Evolutionary conservation across 2,329 filamentous ascomycete genomes (phyloP).

Genomic region (Colletotrichum lentis): DNA sequence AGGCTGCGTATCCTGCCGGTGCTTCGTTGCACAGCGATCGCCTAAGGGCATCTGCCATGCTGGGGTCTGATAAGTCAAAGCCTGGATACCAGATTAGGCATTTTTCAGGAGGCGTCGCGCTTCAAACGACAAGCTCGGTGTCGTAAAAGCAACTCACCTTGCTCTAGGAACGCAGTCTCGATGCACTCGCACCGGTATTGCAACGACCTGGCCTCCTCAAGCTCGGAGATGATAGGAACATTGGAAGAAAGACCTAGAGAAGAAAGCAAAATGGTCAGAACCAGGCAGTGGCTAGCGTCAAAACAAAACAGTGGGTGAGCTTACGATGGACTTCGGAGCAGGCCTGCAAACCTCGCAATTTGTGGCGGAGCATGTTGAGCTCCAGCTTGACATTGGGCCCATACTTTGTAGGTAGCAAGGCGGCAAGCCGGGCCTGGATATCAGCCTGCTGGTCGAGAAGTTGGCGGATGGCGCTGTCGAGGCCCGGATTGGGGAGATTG

Average conservation of each 20-base stretch:
- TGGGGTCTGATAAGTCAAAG: conserved; percentile 53
- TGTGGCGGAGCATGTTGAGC: conserved; percentile 64
- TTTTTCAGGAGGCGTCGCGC: neutral
- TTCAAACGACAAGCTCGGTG: neutral
- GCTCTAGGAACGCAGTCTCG: conserved; percentile 59
- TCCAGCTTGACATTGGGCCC: conserved; percentile 58
- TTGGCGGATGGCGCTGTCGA: conserved; percentile 55
- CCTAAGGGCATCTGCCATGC: conserved; percentile 51
- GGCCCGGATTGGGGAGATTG: conserved; percentile 46
- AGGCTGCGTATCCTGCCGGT: conserved; percentile 58
- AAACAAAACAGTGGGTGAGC: conserved; percentile 41
- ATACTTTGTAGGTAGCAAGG: conserved; percentile 58
- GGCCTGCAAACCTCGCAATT: conserved; percentile 58
- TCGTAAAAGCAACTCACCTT: conserved; percentile 49
- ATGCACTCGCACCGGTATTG: conserved; percentile 69
- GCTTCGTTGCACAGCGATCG: conserved; percentile 50
- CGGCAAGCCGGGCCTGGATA: conserved; percentile 60
- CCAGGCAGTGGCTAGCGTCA: conserved; percentile 10
- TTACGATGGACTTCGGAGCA: conserved; percentile 61
- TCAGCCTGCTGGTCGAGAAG: conserved; percentile 63
- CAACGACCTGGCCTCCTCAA: conserved; percentile 64
- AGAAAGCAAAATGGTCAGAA: neutral
- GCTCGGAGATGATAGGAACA: conserved; percentile 59
- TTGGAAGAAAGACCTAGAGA: conserved; percentile 50
- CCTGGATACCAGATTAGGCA: conserved; percentile 45